Evolutionary conservation across 441 rosid genomes (phyloP), one percentile per base, ranked within the genome.

Genomic region (Macaranga tanarius): DNA sequence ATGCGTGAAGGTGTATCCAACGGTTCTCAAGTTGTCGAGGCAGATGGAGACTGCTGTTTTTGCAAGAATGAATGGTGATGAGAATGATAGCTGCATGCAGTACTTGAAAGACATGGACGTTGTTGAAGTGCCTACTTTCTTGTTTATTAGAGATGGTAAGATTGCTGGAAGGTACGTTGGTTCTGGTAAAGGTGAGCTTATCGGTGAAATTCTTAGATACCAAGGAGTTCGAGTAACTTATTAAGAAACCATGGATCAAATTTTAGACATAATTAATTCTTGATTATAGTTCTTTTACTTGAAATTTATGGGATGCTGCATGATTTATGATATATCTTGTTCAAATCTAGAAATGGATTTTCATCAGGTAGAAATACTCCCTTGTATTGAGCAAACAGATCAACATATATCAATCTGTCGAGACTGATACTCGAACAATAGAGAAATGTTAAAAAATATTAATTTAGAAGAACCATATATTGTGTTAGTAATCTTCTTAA

Each of bases 111-210:
- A 91, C 73, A 91, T 90, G 97, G 77, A 93, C 9, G 97, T 93
- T 31, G 38, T 93, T 0, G 92, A 93, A 70, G 98, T 93, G 2
- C 98, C 94, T 0, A 91, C 97, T 3, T 91, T 91, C 79, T 80
- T 91, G 86, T 93, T 93, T 80, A 91, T 93, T 45, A 83, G 92
- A 74, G 84, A 86, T 17, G 98, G 97, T 0, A 69, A 86, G 75
- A 91, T 91, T 47, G 7, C 83, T 64, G 97, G 98, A 25, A 85
- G 97, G 79, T 87, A 91, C 42, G 98, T 93, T 38, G 97, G 98
- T 11, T 91, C 98, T 1, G 96, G 98, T 13, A 93, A 86, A 80
- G 98, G 98, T n/a, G 98, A 93, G 81, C 95, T 93, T 58, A 89
- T 90, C 10, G 98, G 98, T 2, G 97, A 93, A 77, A 89, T 92